Base-by-base conservation (phyloP, 2,329 filamentous ascomycete genomes). In the Trichoderma sp. region DNA sequence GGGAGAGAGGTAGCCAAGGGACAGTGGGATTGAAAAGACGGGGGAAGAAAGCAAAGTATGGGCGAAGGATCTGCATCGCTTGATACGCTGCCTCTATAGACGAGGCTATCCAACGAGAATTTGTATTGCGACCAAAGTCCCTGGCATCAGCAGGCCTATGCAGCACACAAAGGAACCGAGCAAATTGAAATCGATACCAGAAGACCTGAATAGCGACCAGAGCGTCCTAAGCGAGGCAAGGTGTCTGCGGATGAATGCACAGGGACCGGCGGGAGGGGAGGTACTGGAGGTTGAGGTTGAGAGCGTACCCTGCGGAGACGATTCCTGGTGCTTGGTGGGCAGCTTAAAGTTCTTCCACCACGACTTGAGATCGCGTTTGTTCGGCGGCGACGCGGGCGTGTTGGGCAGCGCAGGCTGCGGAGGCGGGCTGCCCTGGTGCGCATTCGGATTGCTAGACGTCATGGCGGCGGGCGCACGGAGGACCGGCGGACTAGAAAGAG, bases 261-360 rank as follows among this genome's bases (percentile, higher is more conserved):
- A 56, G 56, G 21, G 69, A 56, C 56, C 62, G 71, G 29, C 31
- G 21, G 41, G 63, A 63, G 60, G 69, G 67, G 71, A 21, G 66
- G 56, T 9, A 41, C 27, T n/a, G 64, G 60, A 56, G 38, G 50
- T 14, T 62, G 60, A 53, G 38, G 50, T 12, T 63, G 68, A 38
- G 27, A 31, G 41, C 53, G 53, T 74, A 64, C 76, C 68, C 89
- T 91, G 90, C 89, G 81, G 87, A 85, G 71, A 74, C 68, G 85
- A 80, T 78, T 91, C 90, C 74, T 90, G 88, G 75, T 88, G 87
- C 80, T 88, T 91, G 50, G 87, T 85, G 63, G 89, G 87, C 72
- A 93, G 90, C 86, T 97, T 97, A 86, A 99, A 98, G 81, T 93
- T 92, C 85, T 95, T 98, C 97, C 97, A 98, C 97, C 97, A 99